A percentile compares a stretch with the other conserved stretches of the same genome.
These are phyloP conservation scores for Erysimum cheiri DNA, from an alignment of 441 rosid species.

Conservation along the genomic window DNA sequence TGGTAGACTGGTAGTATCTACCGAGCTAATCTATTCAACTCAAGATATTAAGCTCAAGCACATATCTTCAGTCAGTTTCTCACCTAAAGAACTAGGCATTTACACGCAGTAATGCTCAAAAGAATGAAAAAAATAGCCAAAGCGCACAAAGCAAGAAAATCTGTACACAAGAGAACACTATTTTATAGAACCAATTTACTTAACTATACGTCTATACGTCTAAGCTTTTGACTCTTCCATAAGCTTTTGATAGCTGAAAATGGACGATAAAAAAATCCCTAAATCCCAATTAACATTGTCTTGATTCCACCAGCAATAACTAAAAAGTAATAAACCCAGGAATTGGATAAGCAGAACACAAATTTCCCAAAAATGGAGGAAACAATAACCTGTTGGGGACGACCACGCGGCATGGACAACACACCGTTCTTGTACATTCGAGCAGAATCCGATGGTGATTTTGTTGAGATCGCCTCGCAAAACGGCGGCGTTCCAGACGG, in stretches of 20 bases:
- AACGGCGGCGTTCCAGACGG: constrained; percentile 91
- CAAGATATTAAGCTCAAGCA: constrained; percentile 4
- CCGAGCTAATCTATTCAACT: background rate
- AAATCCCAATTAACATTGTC: constrained; percentile 4
- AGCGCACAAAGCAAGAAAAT: background rate
- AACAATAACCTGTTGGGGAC: constrained; percentile 84
- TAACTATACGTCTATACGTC: background rate
- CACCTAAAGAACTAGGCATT: background rate
- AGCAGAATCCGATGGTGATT: constrained; percentile 87
- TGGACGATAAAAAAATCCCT: background rate
- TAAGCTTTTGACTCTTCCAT: background rate
- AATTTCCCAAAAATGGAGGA: background rate
- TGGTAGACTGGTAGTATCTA: constrained; percentile 9
- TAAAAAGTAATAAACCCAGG: background rate
- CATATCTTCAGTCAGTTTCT: background rate
- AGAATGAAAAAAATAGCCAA: constrained; percentile 1
- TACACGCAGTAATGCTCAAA: background rate
- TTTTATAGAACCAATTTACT: background rate
- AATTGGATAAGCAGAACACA: constrained; percentile 6
- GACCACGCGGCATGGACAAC: constrained; percentile 98
- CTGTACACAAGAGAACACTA: background rate
- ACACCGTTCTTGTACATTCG: constrained; percentile 92
- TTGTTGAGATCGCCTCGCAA: constrained; percentile 97
- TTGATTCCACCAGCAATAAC: constrained; percentile 14
- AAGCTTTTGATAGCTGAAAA: background rate